These are phyloP conservation scores for Colletotrichum phormii DNA, from an alignment of 2,329 filamentous ascomycete species.

Conservation along the genomic window DNA sequence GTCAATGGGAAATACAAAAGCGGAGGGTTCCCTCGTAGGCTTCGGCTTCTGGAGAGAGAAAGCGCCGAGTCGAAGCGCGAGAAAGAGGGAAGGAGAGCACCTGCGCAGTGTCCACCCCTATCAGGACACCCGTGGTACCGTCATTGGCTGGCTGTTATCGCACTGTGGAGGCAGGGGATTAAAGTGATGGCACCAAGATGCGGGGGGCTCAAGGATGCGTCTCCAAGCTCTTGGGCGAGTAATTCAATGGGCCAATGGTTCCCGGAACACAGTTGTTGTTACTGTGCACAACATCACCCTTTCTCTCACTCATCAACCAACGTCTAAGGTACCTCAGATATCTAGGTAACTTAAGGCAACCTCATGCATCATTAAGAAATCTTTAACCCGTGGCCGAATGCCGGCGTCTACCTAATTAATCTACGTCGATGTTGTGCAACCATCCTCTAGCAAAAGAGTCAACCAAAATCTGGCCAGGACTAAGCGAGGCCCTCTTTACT, in stretches of 20 bases:
- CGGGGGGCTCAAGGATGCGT: slow-evolving; percentile 12
- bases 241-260: neutral
- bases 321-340: no score
- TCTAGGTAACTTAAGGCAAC: neutral
- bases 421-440: neutral
- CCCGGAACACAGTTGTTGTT: neutral
- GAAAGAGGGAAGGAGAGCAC: neutral
- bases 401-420: neutral
- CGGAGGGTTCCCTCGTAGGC: slow-evolving; percentile 17
- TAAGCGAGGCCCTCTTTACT: neutral
- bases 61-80: slow-evolving; percentile 14
- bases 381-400: neutral
- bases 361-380: neutral
- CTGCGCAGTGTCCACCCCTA: slow-evolving; percentile 26
- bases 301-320: neutral
- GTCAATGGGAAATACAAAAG: slow-evolving; percentile 31
- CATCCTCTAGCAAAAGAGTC: neutral
- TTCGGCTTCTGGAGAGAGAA: neutral
- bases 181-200: slow-evolving; percentile 3
- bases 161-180: slow-evolving; percentile 28
- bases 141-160: slow-evolving; percentile 26
- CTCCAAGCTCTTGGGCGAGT: neutral
- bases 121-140: slow-evolving; percentile 19
- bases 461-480: neutral
- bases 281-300: neutral